Base-by-base conservation (phyloP, 257 asterid genomes). In the Forsythia suspensa region DNA sequence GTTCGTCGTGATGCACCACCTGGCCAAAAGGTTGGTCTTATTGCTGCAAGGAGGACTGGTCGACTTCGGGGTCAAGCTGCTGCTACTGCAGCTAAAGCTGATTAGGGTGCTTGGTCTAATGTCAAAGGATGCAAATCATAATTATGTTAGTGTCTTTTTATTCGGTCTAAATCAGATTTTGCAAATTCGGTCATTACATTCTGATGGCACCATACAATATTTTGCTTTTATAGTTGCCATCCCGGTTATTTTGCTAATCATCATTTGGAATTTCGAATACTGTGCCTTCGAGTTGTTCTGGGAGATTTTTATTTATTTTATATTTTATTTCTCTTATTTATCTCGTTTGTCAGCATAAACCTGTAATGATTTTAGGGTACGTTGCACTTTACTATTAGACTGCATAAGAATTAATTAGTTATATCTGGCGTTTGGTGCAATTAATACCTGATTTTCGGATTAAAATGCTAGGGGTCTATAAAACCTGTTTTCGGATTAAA, bases 1-100 rank as follows among this genome's bases (percentile, higher is more conserved):
- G 95, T 92, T 8, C 93, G 94, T 29, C 93, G 95, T 57, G 97
- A 92, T 80, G 95, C 95, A 10, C 96, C 96, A 11, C 97, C 97
- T 16, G 97, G 97, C 1, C 96, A 92, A 73, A 92, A 92, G 88
- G 97, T 90, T 70, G 96, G 96, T 84, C 97, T 90, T 40, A 88
- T 92, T 86, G 96, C 92, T 75, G 96, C 96, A 5, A 86, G 94
- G 65, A 89, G 97, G 80, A 90, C 97, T 34, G 97, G 97, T 81
- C 96, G 96, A 65, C 94, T 88, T 57, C 88, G 94, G 52, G 96
- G 97, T 69, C 95, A 89, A 86, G 92, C 94, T 39, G 95, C 97
- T 6, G 91, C 93, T 11, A 79, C 91, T 8, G 94, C 95, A 63
- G 79, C 94, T n/a, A 92, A 90, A 43, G 77, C 92, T n/a, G 91